A percentile compares a stretch with the other conserved stretches of the same genome.
These are phyloP conservation scores for Ogataea thermomethanolica DNA, from an alignment of 805 yeast species.

Conservation along the genomic window DNA sequence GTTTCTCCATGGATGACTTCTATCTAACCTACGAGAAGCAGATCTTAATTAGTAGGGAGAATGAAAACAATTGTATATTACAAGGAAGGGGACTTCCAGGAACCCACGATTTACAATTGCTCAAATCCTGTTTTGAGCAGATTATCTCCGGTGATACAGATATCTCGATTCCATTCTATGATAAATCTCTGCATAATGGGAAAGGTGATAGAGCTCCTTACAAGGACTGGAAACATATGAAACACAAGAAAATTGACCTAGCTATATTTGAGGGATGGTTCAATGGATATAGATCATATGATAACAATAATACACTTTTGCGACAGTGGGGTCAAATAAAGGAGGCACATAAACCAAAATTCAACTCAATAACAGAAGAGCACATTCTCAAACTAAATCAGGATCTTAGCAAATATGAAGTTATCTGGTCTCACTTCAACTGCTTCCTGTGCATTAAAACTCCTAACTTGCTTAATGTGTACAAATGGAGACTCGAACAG, in stretches of 20 bases:
- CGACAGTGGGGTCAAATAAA: slow-evolving; percentile 27
- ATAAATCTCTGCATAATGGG: slow-evolving; percentile 69
- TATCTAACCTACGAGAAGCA: slow-evolving; percentile 71
- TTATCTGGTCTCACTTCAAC: slow-evolving; percentile 57
- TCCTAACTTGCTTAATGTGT: slow-evolving; percentile 56
- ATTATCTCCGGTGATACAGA: slow-evolving; percentile 27
- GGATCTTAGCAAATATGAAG: slow-evolving; percentile 46
- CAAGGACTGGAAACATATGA: slow-evolving; percentile 36
- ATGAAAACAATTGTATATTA: slow-evolving; percentile 44
- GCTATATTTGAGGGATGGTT: slow-evolving; percentile 94
- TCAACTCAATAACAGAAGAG: slow-evolving; percentile 13
- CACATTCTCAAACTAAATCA: slow-evolving; percentile 46
- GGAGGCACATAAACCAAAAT: slow-evolving; percentile 15
- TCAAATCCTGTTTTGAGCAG: slow-evolving; percentile 34
- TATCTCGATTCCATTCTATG: slow-evolving; percentile 62
- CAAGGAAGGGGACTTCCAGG: slow-evolving; percentile 89
- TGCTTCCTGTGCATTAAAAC: slow-evolving; percentile 63
- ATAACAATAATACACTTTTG: slow-evolving; percentile 28
- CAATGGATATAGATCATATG: slow-evolving; percentile 60
- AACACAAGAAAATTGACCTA: slow-evolving; percentile 47
- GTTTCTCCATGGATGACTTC: slow-evolving; percentile 81
- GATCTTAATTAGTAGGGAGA: slow-evolving; percentile 35
- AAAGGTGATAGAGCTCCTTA: slow-evolving; percentile 67
- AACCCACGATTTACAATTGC: slow-evolving; percentile 71
- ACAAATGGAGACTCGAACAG: slow-evolving; percentile 75